Percentiles rank a stretch among this genome's conserved stretches.
Evolutionary conservation across 2,329 filamentous ascomycete species (phyloP).

Genomic region (Trichoderma cornu-damae): DNA sequence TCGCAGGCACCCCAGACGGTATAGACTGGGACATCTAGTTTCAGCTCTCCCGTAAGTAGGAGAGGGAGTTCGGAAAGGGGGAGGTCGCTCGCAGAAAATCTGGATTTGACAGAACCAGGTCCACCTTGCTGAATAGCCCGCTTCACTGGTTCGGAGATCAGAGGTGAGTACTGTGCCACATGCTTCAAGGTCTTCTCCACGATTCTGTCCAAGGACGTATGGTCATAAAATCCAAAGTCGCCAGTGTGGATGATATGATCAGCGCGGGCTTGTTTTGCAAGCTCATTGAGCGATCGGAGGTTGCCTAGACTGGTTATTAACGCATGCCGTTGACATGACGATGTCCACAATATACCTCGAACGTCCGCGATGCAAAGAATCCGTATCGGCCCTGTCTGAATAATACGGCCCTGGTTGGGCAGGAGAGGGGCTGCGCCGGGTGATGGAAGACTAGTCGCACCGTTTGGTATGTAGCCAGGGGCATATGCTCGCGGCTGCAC

Average conservation of each 20-base stretch:
- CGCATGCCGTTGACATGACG: not conserved
- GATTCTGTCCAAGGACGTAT: slow-evolving; percentile 90
- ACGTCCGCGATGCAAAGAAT: slow-evolving; percentile 68
- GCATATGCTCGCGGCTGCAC: slow-evolving; percentile 42
- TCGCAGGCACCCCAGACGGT: slow-evolving; percentile 99
- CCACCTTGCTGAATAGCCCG: slow-evolving; percentile 61
- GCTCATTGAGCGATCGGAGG: slow-evolving; percentile 88
- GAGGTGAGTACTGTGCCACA: slow-evolving; percentile 94
- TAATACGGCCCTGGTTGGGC: slow-evolving; percentile 61
- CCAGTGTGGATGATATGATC: slow-evolving; percentile 98
- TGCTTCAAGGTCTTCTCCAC: slow-evolving; percentile 98
- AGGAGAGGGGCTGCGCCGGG: slow-evolving; percentile 60
- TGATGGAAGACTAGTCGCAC: slow-evolving; percentile 48
- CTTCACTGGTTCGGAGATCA: slow-evolving; percentile 74
- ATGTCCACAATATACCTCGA: slow-evolving; percentile 47
- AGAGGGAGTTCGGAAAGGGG: slow-evolving; percentile 88
- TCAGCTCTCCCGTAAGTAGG: slow-evolving; percentile 81
- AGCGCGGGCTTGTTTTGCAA: slow-evolving; percentile 88
- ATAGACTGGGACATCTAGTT: slow-evolving; percentile 93
- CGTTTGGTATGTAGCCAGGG: slow-evolving; percentile 59
- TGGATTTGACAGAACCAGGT: slow-evolving; percentile 75
- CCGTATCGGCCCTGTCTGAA: slow-evolving; percentile 61
- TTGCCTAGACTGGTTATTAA: slow-evolving; percentile 61
- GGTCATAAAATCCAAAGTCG: slow-evolving; percentile 98
- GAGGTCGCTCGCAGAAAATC: slow-evolving; percentile 74